Conservation (phyloP, 164 flowering plant species). For the Chimonanthus praecox region DNA sequence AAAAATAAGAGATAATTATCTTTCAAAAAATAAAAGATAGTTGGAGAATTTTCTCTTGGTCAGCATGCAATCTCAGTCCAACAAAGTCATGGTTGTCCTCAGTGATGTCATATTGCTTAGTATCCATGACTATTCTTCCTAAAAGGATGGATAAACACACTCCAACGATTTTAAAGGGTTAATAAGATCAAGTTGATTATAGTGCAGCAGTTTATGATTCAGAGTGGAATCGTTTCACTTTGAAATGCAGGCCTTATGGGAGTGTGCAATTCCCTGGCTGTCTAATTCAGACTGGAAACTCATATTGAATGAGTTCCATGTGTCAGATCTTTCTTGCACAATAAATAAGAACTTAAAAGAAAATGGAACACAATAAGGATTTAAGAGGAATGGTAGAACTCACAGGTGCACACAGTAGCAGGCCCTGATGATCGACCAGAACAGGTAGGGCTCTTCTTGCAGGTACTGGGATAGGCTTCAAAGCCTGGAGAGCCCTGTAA, state of each 20-base stretch:
- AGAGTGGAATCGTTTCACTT: not conserved
- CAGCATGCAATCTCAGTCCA: too few relatives aligned
- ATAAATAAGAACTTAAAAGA: not conserved
- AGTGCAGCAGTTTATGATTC: not conserved
- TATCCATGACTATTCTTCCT: too few relatives aligned
- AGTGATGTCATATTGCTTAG: too few relatives aligned
- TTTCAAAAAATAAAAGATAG: too few relatives aligned
- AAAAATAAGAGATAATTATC: too few relatives aligned
- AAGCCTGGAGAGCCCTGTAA: constrained; percentile 37
- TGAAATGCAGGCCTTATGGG: not conserved
- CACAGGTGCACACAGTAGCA: constrained; percentile 74
- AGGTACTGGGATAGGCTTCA: constrained; percentile 72
- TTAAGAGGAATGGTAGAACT: constrained; percentile 7
- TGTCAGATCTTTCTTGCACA: not conserved
- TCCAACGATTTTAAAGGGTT: too few relatives aligned
- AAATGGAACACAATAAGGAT: not conserved
- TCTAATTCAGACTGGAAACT: not conserved
- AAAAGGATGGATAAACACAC: too few relatives aligned
- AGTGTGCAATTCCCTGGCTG: not conserved
- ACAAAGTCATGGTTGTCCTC: too few relatives aligned
- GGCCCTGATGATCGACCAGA: constrained; percentile 49
- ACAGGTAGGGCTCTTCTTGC: constrained; percentile 92
- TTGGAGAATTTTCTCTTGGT: too few relatives aligned
- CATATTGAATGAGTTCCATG: not conserved
- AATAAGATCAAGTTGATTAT: too few relatives aligned